phyloP scores from a whole-genome alignment of 2,329 filamentous ascomycete genomes.

The Pseudogymnoascus sp. region DNA sequence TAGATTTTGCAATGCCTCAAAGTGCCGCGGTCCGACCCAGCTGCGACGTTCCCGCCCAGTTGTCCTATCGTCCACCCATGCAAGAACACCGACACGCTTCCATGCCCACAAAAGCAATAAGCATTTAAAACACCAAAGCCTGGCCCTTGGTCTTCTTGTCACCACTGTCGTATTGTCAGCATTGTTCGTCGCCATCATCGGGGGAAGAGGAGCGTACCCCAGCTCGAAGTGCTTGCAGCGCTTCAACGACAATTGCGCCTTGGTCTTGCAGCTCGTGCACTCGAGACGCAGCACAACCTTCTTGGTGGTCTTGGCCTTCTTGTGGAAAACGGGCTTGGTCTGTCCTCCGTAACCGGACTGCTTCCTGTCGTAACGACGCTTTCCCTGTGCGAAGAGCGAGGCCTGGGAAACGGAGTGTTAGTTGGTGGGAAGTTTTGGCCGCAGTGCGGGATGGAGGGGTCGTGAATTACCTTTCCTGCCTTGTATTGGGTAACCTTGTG shows the following conservation, averaged over 20 bases:
- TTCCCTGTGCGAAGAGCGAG: conserved; percentile 94
- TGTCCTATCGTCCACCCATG: conserved; percentile 1
- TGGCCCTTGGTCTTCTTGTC: conserved; percentile 99
- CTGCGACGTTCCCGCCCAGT: conserved; percentile 7
- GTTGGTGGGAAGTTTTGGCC: not conserved
- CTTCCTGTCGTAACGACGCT: conserved; percentile 99
- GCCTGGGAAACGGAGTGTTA: conserved; percentile 41
- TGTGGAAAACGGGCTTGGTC: conserved; percentile 99
- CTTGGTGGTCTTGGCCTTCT: conserved; percentile 99
- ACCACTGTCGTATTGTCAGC: conserved; percentile 60
- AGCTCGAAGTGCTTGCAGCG: conserved; percentile 99
- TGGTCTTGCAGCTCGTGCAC: conserved; percentile 96
- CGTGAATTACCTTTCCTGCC: conserved; percentile 66
- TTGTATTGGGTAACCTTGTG: conserved; percentile 97
- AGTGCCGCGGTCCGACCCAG: conserved; percentile 8
- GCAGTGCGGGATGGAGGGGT: not conserved
- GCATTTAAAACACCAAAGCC: conserved; percentile 94
- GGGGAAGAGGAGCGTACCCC: conserved; percentile 56
- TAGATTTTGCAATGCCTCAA: conserved; percentile 12
- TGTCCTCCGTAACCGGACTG: conserved; percentile 99
- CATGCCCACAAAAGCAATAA: conserved; percentile 30
- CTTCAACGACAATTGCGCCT: conserved; percentile 96
- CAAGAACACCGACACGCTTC: conserved; percentile 5
- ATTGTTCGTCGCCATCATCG: conserved; percentile 15
- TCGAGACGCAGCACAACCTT: conserved; percentile 98